Percentiles rank a stretch among this genome's conserved stretches.
phyloP scores from a whole-genome alignment of 1,284 basidiomycete species.

The Ustilago tritici region DNA sequence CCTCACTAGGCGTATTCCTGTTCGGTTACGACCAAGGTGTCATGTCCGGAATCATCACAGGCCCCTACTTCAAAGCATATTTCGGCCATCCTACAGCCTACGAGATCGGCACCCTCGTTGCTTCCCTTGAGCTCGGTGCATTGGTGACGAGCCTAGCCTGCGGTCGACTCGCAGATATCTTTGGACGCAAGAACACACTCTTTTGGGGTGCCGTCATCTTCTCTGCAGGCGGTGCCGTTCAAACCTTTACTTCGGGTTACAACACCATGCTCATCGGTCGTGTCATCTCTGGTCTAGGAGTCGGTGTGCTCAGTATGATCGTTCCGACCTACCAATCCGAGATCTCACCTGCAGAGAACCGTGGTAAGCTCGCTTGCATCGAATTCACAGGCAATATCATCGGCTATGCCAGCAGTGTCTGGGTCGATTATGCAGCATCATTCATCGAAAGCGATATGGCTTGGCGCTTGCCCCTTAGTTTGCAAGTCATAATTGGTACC shows the following conservation, averaged over 20 bases:
- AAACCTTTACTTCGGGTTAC: slow-evolving; percentile 88
- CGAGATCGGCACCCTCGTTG: slow-evolving; percentile 79
- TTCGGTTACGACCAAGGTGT: slow-evolving; percentile 73
- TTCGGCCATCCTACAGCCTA: slow-evolving; percentile 75
- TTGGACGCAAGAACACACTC: slow-evolving; percentile 88
- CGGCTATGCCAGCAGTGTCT: slow-evolving; percentile 91
- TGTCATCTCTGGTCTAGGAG: slow-evolving; percentile 89
- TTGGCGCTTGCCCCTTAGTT: slow-evolving; percentile 71
- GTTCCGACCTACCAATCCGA: slow-evolving; percentile 98
- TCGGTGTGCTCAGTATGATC: slow-evolving; percentile 87
- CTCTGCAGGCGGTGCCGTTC: slow-evolving; percentile 86
- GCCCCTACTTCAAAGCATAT: slow-evolving; percentile 82
- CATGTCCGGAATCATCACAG: slow-evolving; percentile 84
- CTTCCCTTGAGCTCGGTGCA: slow-evolving; percentile 88
- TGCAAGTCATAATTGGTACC: slow-evolving; percentile 78
- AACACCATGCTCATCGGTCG: slow-evolving; percentile 87
- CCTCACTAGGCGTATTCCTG: slow-evolving; percentile 87
- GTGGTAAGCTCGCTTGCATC: slow-evolving; percentile 79
- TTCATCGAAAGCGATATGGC: slow-evolving; percentile 73
- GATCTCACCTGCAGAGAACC: slow-evolving; percentile 90
- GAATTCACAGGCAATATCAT: slow-evolving; percentile 90
- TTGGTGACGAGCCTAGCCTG: slow-evolving; percentile 83
- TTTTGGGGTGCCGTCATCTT: slow-evolving; percentile 89
- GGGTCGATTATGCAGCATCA: slow-evolving; percentile 86
- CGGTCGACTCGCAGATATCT: slow-evolving; percentile 85